Percentiles rank a stretch among this genome's conserved stretches.
These are phyloP conservation scores for Neostapfia colusana DNA, from an alignment of 176 grass and related monocot species.

Conservation along the genomic window DNA sequence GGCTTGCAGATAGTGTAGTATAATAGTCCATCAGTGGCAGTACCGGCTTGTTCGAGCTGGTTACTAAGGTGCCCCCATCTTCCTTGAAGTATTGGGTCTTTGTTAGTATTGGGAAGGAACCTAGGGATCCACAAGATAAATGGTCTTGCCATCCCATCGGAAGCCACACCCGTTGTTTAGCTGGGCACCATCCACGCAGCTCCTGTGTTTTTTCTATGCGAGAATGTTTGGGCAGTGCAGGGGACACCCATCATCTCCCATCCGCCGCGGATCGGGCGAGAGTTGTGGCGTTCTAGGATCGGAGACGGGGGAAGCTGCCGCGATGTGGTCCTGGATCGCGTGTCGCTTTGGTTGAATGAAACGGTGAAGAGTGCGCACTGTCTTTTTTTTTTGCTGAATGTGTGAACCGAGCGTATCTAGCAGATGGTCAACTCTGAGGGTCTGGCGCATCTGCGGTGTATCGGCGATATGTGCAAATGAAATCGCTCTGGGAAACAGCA, in stretches of 20 bases:
- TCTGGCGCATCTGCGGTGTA: constrained; percentile 26
- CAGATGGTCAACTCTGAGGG: constrained; percentile 28
- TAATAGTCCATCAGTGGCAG: neutral
- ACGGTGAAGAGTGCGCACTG: neutral
- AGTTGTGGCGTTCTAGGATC: constrained; percentile 9
- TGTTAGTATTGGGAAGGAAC: constrained; percentile 33
- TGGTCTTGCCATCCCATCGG: neutral
- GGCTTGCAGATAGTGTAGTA: neutral
- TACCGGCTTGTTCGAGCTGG: neutral
- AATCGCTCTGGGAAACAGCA: constrained; percentile 19
- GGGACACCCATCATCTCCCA: constrained; percentile 16
- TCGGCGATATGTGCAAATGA: no score
- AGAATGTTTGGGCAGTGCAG: constrained; percentile 46
- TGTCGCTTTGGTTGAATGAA: constrained; percentile 10
- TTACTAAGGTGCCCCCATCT: neutral
- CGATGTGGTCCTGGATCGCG: constrained; percentile 43
- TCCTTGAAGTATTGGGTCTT: constrained; percentile 22
- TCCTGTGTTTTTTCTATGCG: neutral
- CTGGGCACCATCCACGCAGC: neutral
- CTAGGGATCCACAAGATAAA: constrained; percentile 43
- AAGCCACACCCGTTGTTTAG: constrained; percentile 11
- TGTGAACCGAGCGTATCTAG: neutral
- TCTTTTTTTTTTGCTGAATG: neutral
- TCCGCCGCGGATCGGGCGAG: neutral
- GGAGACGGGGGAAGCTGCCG: constrained; percentile 39